A percentile compares a stretch with the other conserved stretches of the same genome.
These are phyloP conservation scores for Colletotrichum sidae DNA, from an alignment of 2,329 filamentous ascomycete genomes.

Conservation along the genomic window DNA sequence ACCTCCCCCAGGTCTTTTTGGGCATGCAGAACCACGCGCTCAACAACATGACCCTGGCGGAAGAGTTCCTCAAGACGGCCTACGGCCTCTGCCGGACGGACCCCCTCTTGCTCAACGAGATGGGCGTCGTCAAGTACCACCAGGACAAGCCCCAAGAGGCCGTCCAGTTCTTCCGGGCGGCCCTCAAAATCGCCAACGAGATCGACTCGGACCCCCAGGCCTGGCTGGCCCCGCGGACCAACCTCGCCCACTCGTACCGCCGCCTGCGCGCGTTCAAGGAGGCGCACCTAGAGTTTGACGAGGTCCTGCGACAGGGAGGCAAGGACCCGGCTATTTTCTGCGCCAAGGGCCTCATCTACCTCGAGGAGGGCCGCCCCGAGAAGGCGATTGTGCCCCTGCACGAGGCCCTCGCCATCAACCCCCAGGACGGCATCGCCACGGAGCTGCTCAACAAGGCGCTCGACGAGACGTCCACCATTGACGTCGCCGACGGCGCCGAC, in stretches of 20 bases:
- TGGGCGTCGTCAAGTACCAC: conserved; percentile 96
- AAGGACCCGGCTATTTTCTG: conserved; percentile 84
- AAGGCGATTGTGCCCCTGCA: conserved; percentile 87
- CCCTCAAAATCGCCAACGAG: conserved; percentile 81
- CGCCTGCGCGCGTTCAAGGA: conserved; percentile 76
- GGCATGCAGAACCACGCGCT: conserved; percentile 98
- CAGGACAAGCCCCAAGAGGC: conserved; percentile 83
- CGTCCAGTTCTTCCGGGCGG: conserved; percentile 80
- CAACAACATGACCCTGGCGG: conserved; percentile 92
- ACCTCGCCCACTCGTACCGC: conserved; percentile 89
- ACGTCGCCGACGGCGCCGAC: conserved; percentile 58
- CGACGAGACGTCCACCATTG: conserved; percentile 66
- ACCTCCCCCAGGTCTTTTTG: conserved; percentile 93
- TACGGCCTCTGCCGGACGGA: conserved; percentile 86
- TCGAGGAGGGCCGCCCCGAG: conserved; percentile 80
- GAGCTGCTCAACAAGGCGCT: conserved; percentile 81
- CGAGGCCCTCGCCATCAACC: conserved; percentile 81
- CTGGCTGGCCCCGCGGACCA: conserved; percentile 86
- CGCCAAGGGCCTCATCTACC: conserved; percentile 84
- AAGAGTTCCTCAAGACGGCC: conserved; percentile 93
- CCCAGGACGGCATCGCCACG: conserved; percentile 84
- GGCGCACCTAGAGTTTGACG: conserved; percentile 85
- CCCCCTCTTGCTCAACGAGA: conserved; percentile 91
- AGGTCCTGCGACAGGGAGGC: conserved; percentile 84
- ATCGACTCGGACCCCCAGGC: conserved; percentile 86